Conservation (phyloP, 148 eudicot genomes). For the Rhododendron mucronatum region DNA sequence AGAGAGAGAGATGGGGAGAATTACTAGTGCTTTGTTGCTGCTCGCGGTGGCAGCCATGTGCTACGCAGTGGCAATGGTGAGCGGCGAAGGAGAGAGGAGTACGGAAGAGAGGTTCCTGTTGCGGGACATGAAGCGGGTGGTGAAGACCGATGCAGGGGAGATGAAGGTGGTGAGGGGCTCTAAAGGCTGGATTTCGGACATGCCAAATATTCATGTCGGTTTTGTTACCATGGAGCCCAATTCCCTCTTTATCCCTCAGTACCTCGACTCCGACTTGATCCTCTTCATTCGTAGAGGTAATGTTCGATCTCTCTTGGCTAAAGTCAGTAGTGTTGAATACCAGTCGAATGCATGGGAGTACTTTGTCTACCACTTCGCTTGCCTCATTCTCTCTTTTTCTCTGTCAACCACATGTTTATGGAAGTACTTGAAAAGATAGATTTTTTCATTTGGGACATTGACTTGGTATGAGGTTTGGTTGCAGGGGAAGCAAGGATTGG, state of each 20-base stretch:
- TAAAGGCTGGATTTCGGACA: slow-evolving; percentile 19
- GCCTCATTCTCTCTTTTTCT: no score
- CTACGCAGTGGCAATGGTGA: slow-evolving; percentile 13
- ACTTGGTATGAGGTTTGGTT: no score
- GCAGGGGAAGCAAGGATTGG: no score
- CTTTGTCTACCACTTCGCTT: no score
- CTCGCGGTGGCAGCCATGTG: slow-evolving; percentile 20
- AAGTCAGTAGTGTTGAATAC: no score
- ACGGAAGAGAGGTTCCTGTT: slow-evolving; percentile 41
- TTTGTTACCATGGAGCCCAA: background rate
- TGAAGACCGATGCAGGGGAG: slow-evolving; percentile 73
- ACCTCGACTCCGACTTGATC: background rate
- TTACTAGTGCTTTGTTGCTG: slow-evolving; percentile 11
- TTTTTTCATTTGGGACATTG: no score
- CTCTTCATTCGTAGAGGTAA: slow-evolving; percentile 46
- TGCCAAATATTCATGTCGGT: slow-evolving; percentile 54
- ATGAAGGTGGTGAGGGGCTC: slow-evolving; percentile 52
- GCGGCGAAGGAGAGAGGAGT: background rate
- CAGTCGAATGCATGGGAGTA: no score
- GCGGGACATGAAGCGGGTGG: slow-evolving; percentile 41
- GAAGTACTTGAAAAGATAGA: no score
- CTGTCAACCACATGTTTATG: no score
- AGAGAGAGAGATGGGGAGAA: slow-evolving; percentile 6
- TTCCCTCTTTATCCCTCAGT: no score
- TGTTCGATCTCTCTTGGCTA: no score